Conservation (phyloP, 257 asterid genomes). For the Nicotiana sylvestris region DNA sequence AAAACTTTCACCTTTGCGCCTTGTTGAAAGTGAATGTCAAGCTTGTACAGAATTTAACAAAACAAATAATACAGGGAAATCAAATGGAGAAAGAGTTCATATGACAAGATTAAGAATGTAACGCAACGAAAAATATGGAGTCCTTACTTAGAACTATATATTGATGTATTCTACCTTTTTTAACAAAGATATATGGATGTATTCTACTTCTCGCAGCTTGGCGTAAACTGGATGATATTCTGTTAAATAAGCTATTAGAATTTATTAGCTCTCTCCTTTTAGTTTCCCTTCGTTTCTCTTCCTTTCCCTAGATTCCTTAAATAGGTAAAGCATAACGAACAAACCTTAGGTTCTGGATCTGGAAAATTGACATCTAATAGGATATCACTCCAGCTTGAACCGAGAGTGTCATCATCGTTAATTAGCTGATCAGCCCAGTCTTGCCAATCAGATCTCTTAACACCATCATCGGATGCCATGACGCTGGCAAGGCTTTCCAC, state of each 20-base stretch:
- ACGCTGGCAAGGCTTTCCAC: constrained; percentile 36
- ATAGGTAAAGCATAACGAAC: constrained; percentile 18
- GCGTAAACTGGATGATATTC: neutral
- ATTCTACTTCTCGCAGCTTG: neutral
- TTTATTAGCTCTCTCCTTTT: neutral
- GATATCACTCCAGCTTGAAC: constrained; percentile 55
- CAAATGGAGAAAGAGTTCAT: neutral
- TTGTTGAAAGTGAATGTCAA: neutral
- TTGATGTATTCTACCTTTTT: neutral
- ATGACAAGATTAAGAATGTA: neutral
- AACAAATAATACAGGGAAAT: neutral
- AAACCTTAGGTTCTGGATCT: constrained; percentile 65
- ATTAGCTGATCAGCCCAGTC: constrained; percentile 71
- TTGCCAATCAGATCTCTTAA: constrained; percentile 55
- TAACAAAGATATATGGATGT: neutral
- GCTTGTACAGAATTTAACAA: neutral
- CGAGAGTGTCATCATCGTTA: constrained; percentile 48
- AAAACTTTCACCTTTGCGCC: neutral
- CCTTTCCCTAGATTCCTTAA: neutral
- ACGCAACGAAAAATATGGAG: neutral
- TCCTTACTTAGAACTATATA: neutral
- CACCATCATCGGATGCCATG: constrained; percentile 34
- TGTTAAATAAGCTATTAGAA: neutral
- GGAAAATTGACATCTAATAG: constrained; percentile 61
- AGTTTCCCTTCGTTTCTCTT: neutral